Evolutionary conservation across 1,139 yeast species (phyloP).

Genomic region (Geotrichum macrosporum): DNA sequence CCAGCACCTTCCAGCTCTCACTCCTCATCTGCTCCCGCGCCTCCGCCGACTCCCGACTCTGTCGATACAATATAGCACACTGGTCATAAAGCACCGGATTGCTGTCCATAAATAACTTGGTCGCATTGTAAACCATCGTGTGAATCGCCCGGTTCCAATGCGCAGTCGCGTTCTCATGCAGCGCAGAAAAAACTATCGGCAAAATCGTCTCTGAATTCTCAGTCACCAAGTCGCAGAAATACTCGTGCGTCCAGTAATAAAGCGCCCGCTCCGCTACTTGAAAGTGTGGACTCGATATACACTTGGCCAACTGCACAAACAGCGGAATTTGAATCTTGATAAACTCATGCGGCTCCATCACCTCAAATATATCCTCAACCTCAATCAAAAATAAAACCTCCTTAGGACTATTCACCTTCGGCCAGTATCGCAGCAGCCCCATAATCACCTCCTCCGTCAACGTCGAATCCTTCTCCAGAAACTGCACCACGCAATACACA

Average conservation of each 20-base stretch:
- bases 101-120: conserved; percentile 89
- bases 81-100: conserved; percentile 89
- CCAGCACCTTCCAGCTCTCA: conserved; percentile 73
- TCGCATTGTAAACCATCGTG: conserved; percentile 82
- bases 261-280: conserved; percentile 96
- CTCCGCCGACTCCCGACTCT: conserved; percentile 62
- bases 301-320: conserved; percentile 88
- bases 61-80: conserved; percentile 81
- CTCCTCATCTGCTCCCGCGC: conserved; percentile 55
- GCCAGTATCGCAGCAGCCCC: conserved; percentile 95
- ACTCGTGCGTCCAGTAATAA: conserved; percentile 93
- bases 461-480: conserved; percentile 86
- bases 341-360: conserved; percentile 90
- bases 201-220: conserved; percentile 86
- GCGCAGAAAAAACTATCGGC: conserved; percentile 86
- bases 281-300: conserved; percentile 93
- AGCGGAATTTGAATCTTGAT: conserved; percentile 88
- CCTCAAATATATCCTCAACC: conserved; percentile 93
- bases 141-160: conserved; percentile 93
- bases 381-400: conserved; percentile 95
- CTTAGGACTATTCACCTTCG: conserved; percentile 89
- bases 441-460: conserved; percentile 91
- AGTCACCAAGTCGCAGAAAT: conserved; percentile 81
- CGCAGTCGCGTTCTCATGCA: conserved; percentile 66
- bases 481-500: conserved; percentile 95